A percentile compares a stretch with the other conserved stretches of the same genome.
Evolutionary conservation across 768 basidiomycete species (phyloP).

Genomic region (Tephrocybe sp.): DNA sequence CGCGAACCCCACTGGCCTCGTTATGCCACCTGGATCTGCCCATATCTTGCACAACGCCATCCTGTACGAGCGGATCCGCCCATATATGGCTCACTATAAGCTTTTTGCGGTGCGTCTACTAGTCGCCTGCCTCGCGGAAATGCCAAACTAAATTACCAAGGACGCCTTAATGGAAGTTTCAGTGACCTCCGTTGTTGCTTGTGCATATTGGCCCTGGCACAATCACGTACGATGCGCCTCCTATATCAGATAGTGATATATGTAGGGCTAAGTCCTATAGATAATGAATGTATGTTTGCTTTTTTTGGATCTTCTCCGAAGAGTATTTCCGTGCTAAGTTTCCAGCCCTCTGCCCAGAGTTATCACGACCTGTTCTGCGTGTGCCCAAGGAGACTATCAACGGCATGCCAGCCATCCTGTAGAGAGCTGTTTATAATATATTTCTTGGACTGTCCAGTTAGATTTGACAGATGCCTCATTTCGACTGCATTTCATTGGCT

Average conservation of each 20-base stretch:
- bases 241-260: not conserved
- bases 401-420: not conserved
- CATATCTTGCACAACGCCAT: not conserved
- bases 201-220: slow-evolving; percentile 2
- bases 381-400: not conserved
- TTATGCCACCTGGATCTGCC: not conserved
- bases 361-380: not conserved
- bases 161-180: not conserved
- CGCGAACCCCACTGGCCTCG: not conserved
- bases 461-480: not conserved
- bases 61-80: not conserved
- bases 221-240: not conserved
- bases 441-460: not conserved
- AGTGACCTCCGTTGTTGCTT: not conserved
- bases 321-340: not conserved
- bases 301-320: not conserved
- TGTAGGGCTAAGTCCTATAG: not conserved
- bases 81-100: not conserved
- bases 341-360: not conserved
- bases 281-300: not conserved
- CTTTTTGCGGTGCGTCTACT: not conserved
- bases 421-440: not conserved
- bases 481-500: not conserved
- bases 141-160: not conserved
- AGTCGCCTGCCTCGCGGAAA: not conserved